Evolutionary conservation across 208 protist species (phyloP), one percentile per base, ranked within the genome.

Genomic region (Acanthamoeba royreba): DNA sequence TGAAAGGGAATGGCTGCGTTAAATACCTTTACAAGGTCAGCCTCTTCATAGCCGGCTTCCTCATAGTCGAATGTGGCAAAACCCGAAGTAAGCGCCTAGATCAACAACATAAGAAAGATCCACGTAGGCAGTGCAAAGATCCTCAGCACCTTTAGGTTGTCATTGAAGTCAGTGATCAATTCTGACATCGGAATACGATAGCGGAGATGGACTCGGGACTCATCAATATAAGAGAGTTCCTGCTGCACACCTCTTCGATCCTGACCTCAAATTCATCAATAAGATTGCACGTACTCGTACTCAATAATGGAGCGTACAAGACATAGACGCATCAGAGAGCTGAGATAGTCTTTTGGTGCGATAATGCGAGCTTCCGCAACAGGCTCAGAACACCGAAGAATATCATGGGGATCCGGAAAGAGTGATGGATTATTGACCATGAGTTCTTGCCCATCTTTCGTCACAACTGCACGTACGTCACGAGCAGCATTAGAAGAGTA

Each of bases 81-180:
- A 47, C 79, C 79, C 28, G 90, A 85, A 31, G 90, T 87, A 2
- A 87, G 17, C 17, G 49, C 49, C 49, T 58, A 81, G 69, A 81
- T 13, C 13, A 25, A 81, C 15, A 81, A 25, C 13, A 25, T 28
- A 19, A 47, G 33, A 47, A 19, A 86, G 66, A 88, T 22, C n/a
- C 13, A 22, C 13, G 49, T n/a, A n/a, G 49, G 22, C 15, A 58
- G 49, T n/a, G 13, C 15, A 58, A 22, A 58, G 49, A 58, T 13
- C 13, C 97, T 98, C 28, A 96, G 85, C 61, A 97, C 97, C 96
- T 99, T 99, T 33, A 99, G 94, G 38, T 95, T 87, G 53, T 98
- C 97, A 96, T 98, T 99, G 96, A 99, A 99, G 83, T 99, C 98
- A 3, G 98, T 98, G 42, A 98, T 97, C 52, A 99, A 96, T 94